Percentiles rank a stretch among this genome's conserved stretches.
These are phyloP conservation scores for Aspergillus jensenii DNA, from an alignment of 2,329 filamentous ascomycete genomes.

Conservation along the genomic window DNA sequence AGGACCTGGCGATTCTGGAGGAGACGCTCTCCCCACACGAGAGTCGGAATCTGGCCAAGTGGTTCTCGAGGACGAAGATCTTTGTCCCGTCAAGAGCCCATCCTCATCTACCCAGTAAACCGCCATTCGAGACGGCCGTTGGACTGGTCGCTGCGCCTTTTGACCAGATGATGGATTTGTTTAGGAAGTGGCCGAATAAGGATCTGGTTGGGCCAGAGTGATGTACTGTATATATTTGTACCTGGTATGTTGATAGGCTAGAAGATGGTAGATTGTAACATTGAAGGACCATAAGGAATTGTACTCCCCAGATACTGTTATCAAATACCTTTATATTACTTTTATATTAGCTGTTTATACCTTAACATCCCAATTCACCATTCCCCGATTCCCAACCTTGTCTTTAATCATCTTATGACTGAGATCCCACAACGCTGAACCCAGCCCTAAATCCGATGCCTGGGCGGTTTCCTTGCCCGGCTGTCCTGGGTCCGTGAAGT, in stretches of 20 bases:
- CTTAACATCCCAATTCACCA: constrained; percentile 34
- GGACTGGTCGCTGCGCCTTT: constrained; percentile 57
- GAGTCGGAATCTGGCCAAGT: constrained; percentile 38
- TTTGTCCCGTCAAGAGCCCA: constrained; percentile 54
- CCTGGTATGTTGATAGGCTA: too few species aligned
- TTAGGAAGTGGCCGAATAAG: constrained; percentile 6
- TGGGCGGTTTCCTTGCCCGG: constrained; percentile 41
- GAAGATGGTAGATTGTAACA: too few species aligned
- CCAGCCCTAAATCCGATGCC: constrained; percentile 41
- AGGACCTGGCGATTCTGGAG: constrained; percentile 51
- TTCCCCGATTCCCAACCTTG: constrained; percentile 41
- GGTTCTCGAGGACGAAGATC: constrained; percentile 52
- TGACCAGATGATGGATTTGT: constrained; percentile 46
- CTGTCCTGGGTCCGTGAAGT: constrained; percentile 42
- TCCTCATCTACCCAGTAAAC: constrained; percentile 50
- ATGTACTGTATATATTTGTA: neutral
- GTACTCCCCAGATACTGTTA: too few species aligned
- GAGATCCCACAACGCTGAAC: constrained; percentile 41
- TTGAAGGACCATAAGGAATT: too few species aligned
- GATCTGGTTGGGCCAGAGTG: neutral
- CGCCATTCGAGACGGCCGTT: constrained; percentile 56
- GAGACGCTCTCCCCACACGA: constrained; percentile 32
- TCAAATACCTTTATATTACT: neutral
- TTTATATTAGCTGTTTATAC: neutral
- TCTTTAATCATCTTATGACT: constrained; percentile 42